Base-by-base conservation (phyloP, 2,329 filamentous ascomycete species). In the Colletotrichum sidae region DNA sequence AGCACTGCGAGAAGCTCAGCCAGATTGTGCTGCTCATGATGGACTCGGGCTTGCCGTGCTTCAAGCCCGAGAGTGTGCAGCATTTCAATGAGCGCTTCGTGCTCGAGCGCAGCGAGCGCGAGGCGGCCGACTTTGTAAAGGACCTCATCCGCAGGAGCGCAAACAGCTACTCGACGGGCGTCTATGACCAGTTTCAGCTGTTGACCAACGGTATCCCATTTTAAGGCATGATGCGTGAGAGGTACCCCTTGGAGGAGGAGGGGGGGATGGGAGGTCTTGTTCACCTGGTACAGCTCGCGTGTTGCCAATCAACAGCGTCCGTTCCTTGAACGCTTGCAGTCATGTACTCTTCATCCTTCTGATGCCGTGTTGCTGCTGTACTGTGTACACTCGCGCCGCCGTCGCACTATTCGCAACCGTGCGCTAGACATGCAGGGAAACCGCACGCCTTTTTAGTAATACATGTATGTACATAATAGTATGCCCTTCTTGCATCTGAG, bases 161-260 rank as follows among this genome's bases (percentile, higher is more conserved):
- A 74, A 88, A 90, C 64, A 97, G 92, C 80, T 92, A 96, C 76
- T 94, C 92, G 61, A 99, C 96, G 1, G 94, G 93, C 70, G 91
- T 95, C 52, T 99, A 99, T 77, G 96, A 99, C 80, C 93, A 97
- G 78, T 99, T 97, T 84, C 96, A 99, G 83, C 82, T 97, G 73
- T 82, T 97, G 79, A 98, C 96, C 38, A 98, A 99, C 75, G 96
- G 95, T 7, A 99, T 99, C 77, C 96, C 96, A 39, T 98, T 96
- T 75, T 97, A 85, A 72, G 52, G 33, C 17, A 8, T 12, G 46
- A 6, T 25, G 35, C 17, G 17, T 9, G 15, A 13, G 34, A 6
- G 4, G 17, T 25, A 25, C 25, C 25, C 25, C 25, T 50, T 15
- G 17, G 33, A 57, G 15, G 44, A 17, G 25, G 35, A n/a, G 8